Conservation (phyloP, 228 moss, liverwort and hornwort species). For the Sphagnum magellanicum region DNA sequence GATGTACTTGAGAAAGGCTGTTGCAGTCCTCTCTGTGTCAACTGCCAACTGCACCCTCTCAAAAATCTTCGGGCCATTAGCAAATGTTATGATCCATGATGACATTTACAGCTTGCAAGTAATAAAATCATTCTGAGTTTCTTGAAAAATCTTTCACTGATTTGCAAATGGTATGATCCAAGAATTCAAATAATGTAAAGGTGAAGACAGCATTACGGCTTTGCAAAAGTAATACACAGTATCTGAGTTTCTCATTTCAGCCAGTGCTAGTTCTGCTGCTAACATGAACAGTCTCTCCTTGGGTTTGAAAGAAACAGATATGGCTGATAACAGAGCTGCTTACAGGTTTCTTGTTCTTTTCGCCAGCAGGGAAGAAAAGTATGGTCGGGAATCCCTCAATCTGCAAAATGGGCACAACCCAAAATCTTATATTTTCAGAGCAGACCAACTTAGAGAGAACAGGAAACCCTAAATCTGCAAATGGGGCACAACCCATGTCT, state of each 20-base stretch:
- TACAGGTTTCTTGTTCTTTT: constrained; percentile 95
- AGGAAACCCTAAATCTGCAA: constrained; percentile 58
- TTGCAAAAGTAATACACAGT: neutral
- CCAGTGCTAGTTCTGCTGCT: no score
- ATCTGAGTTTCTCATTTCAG: neutral
- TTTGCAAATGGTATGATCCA: neutral
- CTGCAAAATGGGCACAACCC: constrained; percentile 21
- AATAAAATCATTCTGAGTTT: neutral
- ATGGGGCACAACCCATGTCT: neutral
- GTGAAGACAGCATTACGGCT: neutral
- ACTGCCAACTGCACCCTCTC: constrained; percentile 56
- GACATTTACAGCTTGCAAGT: neutral
- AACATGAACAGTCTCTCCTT: neutral
- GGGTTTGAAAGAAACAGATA: no score
- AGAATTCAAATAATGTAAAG: neutral
- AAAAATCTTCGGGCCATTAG: constrained; percentile 7
- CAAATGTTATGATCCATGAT: neutral
- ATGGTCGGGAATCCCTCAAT: constrained; percentile 85
- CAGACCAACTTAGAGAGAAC: constrained; percentile 78
- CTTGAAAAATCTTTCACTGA: neutral
- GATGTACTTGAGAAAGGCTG: constrained; percentile 75
- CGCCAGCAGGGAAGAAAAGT: constrained; percentile 87
- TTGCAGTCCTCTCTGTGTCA: constrained; percentile 78
- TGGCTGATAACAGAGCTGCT: neutral
- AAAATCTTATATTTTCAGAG: constrained; percentile 42